phyloP scores from a whole-genome alignment of 768 basidiomycete genomes.

The Termitomyces sp. region DNA sequence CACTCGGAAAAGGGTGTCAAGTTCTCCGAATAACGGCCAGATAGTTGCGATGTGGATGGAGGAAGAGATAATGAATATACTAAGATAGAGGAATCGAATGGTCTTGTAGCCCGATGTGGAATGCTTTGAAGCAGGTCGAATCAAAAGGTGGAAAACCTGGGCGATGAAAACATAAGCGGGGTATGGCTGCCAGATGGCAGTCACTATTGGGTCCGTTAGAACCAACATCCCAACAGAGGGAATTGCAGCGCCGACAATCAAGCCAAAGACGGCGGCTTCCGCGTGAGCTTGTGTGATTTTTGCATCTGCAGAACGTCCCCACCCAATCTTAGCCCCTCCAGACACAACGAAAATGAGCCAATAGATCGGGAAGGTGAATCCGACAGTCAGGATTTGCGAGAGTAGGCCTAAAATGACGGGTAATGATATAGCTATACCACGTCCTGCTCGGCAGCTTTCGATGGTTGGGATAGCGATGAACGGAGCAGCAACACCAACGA shows the following conservation, averaged over 20 bases:
- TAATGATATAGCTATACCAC: constrained; percentile 28
- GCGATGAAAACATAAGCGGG: constrained; percentile 43
- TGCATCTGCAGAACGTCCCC: constrained; percentile 10
- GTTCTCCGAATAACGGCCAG: constrained; percentile 27
- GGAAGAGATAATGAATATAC: constrained; percentile 33
- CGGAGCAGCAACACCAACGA: constrained; percentile 25
- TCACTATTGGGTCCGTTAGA: constrained; percentile 34
- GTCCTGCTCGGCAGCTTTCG: constrained; percentile 36
- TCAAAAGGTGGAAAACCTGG: constrained; percentile 28
- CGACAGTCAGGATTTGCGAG: constrained; percentile 37
- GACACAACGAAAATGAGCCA: constrained; percentile 39
- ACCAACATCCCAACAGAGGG: constrained; percentile 41
- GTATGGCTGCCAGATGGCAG: constrained; percentile 50
- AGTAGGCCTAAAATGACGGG: constrained; percentile 37
- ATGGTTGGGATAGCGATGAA: constrained; percentile 36
- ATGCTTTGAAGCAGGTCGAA: constrained; percentile 28
- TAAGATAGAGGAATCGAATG: constrained; percentile 32
- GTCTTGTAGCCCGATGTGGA: constrained; percentile 29
- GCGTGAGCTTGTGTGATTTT: constrained; percentile 39
- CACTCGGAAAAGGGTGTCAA: constrained; percentile 22
- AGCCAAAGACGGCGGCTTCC: constrained; percentile 46
- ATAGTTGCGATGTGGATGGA: constrained; percentile 35
- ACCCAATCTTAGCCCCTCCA: constrained; percentile 22
- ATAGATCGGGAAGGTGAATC: constrained; percentile 40
- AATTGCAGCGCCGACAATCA: constrained; percentile 38